Conservation (phyloP, 495 filamentous ascomycete genomes). For the Neurospora sp. region DNA sequence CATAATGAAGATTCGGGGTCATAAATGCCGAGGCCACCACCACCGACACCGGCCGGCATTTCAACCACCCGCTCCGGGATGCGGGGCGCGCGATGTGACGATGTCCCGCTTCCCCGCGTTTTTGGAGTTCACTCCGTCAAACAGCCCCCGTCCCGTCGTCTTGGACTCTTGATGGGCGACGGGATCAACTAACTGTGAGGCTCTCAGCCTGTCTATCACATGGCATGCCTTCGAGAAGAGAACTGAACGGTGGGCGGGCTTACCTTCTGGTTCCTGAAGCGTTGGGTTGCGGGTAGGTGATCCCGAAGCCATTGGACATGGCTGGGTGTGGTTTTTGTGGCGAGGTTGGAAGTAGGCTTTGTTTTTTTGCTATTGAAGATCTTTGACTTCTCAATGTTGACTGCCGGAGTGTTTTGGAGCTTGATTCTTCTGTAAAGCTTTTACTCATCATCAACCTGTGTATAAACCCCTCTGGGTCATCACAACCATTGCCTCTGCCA, state of each 20-base stretch:
- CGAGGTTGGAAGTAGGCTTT: not conserved
- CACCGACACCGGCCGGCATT: not conserved
- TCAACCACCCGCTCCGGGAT: not conserved
- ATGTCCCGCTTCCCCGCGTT: not conserved
- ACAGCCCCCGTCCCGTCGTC: not conserved
- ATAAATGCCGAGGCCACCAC: not conserved
- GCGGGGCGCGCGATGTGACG: not conserved
- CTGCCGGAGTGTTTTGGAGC: not conserved
- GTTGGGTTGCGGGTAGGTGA: not conserved
- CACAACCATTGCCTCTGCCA: not conserved
- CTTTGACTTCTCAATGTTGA: not conserved
- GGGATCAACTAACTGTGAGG: not conserved
- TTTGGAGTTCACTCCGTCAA: not conserved
- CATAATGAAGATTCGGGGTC: not conserved
- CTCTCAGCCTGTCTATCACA: not conserved
- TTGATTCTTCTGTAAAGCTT: not conserved
- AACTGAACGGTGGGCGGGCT: not conserved
- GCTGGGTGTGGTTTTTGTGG: not conserved
- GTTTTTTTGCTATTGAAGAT: not conserved
- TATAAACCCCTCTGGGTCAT: not conserved
- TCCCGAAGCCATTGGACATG: not conserved
- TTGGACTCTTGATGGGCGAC: not conserved
- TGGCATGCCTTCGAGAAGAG: not conserved
- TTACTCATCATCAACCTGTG: not conserved
- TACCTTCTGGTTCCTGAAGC: not conserved